Evolutionary conservation across 345 rosid species (phyloP), one percentile per base, ranked within the genome.

Genomic region (Psidium friedrichsthalianum): DNA sequence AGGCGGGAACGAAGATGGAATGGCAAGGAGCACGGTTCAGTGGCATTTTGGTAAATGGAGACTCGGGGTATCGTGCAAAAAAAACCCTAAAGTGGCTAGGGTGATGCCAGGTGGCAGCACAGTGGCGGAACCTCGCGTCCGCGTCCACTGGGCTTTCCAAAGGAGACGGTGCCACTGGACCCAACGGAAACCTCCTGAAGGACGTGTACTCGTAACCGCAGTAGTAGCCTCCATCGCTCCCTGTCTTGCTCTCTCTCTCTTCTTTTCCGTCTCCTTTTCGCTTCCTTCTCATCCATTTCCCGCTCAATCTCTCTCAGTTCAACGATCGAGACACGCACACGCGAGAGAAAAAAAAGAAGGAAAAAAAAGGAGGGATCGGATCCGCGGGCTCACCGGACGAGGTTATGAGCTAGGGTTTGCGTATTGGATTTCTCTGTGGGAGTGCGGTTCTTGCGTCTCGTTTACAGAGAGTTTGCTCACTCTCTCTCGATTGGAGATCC

Each of bases 121-220:
- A 36, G 36, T 36, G 36, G 36, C 36, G 36, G 36, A 36, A 36
- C 36, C 36, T 36, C 36, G n/a, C n/a, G n/a, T n/a, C n/a, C 36
- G 36, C 36, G 36, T 36, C 36, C 2, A 36, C 36, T 36, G 36
- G 36, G 36, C 36, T 36, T 36, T 36, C 36, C 36, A 36, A 36
- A 36, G 3, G 36, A 0, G 54, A 16, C 42, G 8, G 21, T 44
- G 84, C 84, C 87, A 85, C 87, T 85, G 87, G 32, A 51, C 13
- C 8, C 51, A 11, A 51, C 0, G 14, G 82, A 6, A n/a, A 57
- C 16, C 82, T 20, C 51, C 52, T 2, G 25, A 84, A 36, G 91
- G 94, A 93, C 94, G 93, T 93, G 94, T 91, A 56, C 83, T 9
- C 21, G 82, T 82, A 89, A 85, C 90, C 89, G 80, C 3, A 9